Base-by-base conservation (phyloP, 148 eudicot genomes). In the Polygonum maritimum region DNA sequence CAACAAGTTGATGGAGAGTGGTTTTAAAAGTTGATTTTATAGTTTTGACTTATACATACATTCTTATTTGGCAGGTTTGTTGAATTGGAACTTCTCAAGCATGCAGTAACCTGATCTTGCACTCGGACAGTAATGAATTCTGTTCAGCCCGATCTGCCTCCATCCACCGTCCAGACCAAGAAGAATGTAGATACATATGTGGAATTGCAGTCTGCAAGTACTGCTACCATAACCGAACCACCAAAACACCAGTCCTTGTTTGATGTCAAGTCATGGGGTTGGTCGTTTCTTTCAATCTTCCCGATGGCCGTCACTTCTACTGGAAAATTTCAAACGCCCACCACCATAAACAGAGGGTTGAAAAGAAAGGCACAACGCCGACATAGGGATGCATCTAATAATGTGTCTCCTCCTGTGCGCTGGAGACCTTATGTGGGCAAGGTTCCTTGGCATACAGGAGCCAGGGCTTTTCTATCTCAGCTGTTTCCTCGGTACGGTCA, bases 371-470 rank as follows among this genome's bases (percentile, higher is more conserved):
- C 89, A 48, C 87, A 76, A 65, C 74, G 82, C 45, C 78, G 52
- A 71, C 57, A 65, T 21, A 19, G 58, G 76, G 76, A 76, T 71
- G 77, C 79, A 49, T 81, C 86, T 52, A 47, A 36, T 39, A 40
- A 35, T 48, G 75, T 70, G 31, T 48, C 79, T 80, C 86, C 97
- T 58, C 69, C 75, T 2, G 9, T 89, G 73, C 92, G 90, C 73
- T 96, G 92, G 75, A 87, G 99, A 76, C 99, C 99, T 10, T 96
- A 96, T 83, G 98, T 90, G 57, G 87, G 87, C 18, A 96, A 89
- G 80, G 98, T 96, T 77, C 98, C 99, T 31, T 96, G 98, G 99
- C 99, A 96, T 79, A 91, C 97, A 4, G 99, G 99, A 35, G 79
- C 88, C 48, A 86, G 99, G 77, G 99, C 87, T 36, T 87, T 96